Conservation (phyloP, 1,284 basidiomycete genomes). For the Microbotryomycetes sp. region DNA sequence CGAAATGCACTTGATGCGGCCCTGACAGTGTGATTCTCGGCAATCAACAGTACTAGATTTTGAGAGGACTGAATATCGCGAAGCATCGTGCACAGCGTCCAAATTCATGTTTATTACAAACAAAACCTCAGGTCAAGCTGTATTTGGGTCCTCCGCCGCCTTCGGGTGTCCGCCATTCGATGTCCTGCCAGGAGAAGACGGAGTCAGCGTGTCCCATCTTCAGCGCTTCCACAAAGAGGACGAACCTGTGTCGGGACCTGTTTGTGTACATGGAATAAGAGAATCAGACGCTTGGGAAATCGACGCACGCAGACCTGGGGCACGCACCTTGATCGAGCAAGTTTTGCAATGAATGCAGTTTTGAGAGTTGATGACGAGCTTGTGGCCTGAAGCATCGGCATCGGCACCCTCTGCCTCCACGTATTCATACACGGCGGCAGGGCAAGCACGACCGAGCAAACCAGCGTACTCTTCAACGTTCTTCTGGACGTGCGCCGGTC, state of each 20-base stretch:
- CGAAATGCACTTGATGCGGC: no score
- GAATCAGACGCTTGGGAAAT: not conserved
- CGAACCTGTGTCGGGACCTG: constrained; percentile 23
- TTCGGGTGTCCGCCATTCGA: constrained; percentile 86
- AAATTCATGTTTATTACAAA: no score
- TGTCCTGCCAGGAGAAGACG: constrained; percentile 72
- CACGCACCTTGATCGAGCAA: constrained; percentile 71
- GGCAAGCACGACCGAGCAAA: constrained; percentile 79
- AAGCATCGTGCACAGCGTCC: not conserved
- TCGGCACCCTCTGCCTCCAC: constrained; percentile 56
- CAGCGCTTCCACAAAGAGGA: not conserved
- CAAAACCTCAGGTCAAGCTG: constrained; percentile 43
- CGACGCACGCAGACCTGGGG: not conserved
- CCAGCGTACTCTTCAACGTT: constrained; percentile 81
- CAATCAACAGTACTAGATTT: not conserved
- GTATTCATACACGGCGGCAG: constrained; percentile 96
- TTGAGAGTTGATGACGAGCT: constrained; percentile 94
- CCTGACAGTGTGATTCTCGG: no score
- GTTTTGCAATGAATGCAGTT: constrained; percentile 91
- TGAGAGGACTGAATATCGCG: not conserved
- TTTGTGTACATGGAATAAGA: not conserved
- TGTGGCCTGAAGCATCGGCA: constrained; percentile 60
- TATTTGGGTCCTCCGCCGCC: constrained; percentile 87
- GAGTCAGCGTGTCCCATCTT: constrained; percentile 9
- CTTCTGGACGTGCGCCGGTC: constrained; percentile 55